A percentile compares a stretch with the other conserved stretches of the same genome.
Evolutionary conservation across 805 yeast species (phyloP).

Genomic region (Candida sakaeoensis): DNA sequence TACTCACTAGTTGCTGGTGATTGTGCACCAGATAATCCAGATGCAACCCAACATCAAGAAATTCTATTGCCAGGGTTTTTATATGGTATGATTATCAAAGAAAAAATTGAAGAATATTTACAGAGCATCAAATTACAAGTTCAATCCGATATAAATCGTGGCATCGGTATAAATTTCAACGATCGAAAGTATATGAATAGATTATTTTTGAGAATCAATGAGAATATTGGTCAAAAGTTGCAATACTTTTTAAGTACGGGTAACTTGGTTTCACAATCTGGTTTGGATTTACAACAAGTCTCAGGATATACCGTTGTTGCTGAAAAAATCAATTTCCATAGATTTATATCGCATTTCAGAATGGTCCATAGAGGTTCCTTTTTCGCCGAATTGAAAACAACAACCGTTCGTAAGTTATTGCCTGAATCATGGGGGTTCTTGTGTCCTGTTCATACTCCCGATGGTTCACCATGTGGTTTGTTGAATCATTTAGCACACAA

Average conservation of each 20-base stretch:
- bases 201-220: conserved; percentile 76
- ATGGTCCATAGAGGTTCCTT: conserved; percentile 99
- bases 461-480: conserved; percentile 99
- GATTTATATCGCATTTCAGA: conserved; percentile 97
- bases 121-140: conserved; percentile 69
- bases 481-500: conserved; percentile 95
- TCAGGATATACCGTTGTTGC: conserved; percentile 98
- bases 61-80: conserved; percentile 92
- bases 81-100: conserved; percentile 94
- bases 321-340: conserved; percentile 94
- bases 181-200: conserved; percentile 81
- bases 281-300: conserved; percentile 95
- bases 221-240: conserved; percentile 90
- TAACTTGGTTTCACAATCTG: conserved; percentile 94
- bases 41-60: conserved; percentile 98
- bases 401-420: conserved; percentile 90
- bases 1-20: conserved; percentile 96
- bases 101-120: conserved; percentile 91
- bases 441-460: conserved; percentile 99
- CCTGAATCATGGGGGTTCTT: conserved; percentile 99
- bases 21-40: conserved; percentile 96
- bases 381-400: conserved; percentile 96
- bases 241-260: conserved; percentile 96
- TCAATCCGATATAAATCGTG: conserved; percentile 75
- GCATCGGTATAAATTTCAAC: conserved; percentile 73